These are phyloP conservation scores for Cryphonectria parasitica DNA, from an alignment of 2,329 filamentous ascomycete genomes.

Conservation along the genomic window DNA sequence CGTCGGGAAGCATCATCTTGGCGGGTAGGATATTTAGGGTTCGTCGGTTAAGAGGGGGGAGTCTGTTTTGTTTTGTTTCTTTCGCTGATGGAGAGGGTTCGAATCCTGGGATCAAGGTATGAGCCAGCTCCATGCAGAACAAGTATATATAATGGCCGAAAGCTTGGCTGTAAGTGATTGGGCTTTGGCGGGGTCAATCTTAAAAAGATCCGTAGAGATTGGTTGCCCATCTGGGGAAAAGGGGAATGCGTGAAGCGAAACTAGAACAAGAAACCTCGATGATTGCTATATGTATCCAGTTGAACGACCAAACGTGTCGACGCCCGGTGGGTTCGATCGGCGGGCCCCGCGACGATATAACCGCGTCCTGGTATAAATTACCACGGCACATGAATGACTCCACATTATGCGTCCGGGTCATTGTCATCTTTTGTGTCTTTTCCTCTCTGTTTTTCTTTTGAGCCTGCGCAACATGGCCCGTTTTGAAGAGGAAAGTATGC, in stretches of 20 bases:
- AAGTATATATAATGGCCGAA: conserved; percentile 9
- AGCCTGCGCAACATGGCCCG: not conserved
- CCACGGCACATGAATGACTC: conserved; percentile 6
- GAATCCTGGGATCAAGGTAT: not conserved
- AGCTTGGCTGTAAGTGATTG: conserved; percentile 12
- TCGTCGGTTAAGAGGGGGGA: not conserved
- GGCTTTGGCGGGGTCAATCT: conserved; percentile 7
- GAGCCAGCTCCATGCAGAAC: not conserved
- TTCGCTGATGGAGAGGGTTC: not conserved
- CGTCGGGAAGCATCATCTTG: conserved; percentile 7
- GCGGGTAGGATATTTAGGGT: not conserved
- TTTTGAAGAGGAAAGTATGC: not conserved
- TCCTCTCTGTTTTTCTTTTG: not conserved
- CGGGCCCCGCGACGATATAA: not conserved
- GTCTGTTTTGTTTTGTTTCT: not conserved
- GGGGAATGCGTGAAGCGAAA: not conserved
- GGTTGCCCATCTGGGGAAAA: not conserved
- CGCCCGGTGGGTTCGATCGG: conserved; percentile 4
- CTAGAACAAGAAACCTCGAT: not conserved
- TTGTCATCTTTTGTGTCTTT: not conserved
- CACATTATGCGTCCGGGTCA: conserved; percentile 8
- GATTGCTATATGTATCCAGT: conserved; percentile 8
- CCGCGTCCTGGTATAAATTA: not conserved
- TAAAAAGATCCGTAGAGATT: not conserved
- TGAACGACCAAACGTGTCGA: not conserved